phyloP scores from a whole-genome alignment of 352 stramenopile genomes.

The Halophytophthora batemanensis region DNA sequence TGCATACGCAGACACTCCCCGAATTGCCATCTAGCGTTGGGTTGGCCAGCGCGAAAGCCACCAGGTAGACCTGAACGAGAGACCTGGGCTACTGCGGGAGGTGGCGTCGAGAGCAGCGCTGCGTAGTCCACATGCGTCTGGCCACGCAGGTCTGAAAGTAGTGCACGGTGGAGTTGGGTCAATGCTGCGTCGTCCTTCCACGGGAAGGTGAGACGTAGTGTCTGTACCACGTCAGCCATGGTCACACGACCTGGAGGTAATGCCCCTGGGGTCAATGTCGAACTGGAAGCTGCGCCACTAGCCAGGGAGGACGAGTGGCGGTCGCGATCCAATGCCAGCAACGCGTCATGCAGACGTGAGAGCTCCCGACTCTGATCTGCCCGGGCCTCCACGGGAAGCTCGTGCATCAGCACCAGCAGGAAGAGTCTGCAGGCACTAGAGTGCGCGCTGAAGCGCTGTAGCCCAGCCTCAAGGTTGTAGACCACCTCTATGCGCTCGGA shows the following conservation, averaged over 20 bases:
- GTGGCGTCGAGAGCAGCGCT: conserved; percentile 22
- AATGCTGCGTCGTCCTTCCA: conserved; percentile 58
- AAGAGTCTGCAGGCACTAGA: conserved; percentile 61
- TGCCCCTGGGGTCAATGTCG: too few relatives aligned
- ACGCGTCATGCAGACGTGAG: conserved; percentile 40
- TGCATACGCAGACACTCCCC: conserved; percentile 48
- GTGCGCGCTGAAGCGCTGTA: conserved; percentile 35
- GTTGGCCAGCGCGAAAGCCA: background rate
- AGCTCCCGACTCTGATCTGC: conserved; percentile 44
- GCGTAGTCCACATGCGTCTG: conserved; percentile 39
- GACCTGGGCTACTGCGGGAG: conserved; percentile 4
- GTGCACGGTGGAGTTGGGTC: conserved; percentile 35
- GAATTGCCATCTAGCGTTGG: conserved; percentile 15
- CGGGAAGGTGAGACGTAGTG: conserved; percentile 47
- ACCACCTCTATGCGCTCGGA: conserved; percentile 47
- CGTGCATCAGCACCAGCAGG: conserved; percentile 36
- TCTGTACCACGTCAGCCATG: conserved; percentile 41
- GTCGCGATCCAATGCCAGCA: conserved; percentile 50
- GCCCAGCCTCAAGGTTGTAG: conserved; percentile 54
- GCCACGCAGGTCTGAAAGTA: conserved; percentile 45
- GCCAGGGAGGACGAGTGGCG: conserved; percentile 18
- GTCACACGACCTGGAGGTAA: conserved; percentile 26
- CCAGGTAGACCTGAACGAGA: conserved; percentile 1
- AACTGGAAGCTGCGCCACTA: too few relatives aligned
- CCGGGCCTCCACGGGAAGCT: conserved; percentile 47